Evolutionary conservation across 1,139 yeast genomes (phyloP), one percentile per base, ranked within the genome.

Genomic region (Pichia sp.): DNA sequence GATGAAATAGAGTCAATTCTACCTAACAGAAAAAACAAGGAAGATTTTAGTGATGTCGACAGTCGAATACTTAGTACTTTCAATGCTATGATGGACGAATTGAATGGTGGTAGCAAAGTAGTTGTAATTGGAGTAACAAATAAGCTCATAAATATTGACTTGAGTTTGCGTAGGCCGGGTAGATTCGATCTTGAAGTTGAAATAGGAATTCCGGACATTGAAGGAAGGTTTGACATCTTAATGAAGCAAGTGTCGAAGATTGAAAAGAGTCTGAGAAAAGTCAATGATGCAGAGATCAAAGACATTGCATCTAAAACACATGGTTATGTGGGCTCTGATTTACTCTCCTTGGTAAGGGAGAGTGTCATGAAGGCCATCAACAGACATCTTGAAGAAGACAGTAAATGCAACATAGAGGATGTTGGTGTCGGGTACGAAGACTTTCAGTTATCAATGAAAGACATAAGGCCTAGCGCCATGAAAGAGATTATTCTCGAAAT

Each of bases 381-480:
- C 13, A 54, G 62, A 42, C 70, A 86, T 46, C 85, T 87, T 0
- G 44, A 51, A 13, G 52, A 57, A 0, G 28, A 9, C 9, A 39
- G 50, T 12, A 52, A 58, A 10, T 56, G 54, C 36, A n/a, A 23
- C 6, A 21, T 28, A 12, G 36, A 41, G 19, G 47, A 45, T 21
- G 41, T 49, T 3, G 43, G 42, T 2, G 65, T 66, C n/a, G 36
- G 67, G 2, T 52, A 73, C 9, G 70, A 66, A 1, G 96, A 91
- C 63, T 73, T 91, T 25, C 79, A 80, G 44, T 70, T 69, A 22
- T 93, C 97, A 0, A 68, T 90, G 63, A 71, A 83, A 0, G 95
- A 87, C 31, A 82, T 93, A 7, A 76, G 96, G 48, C 99, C 99
- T 1, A 87, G 96, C 55, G 99, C 98, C 2, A 93, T 95, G 99